Percentiles rank a stretch among this genome's conserved stretches.
These are phyloP conservation scores for Aureobasidium sp. DNA, from an alignment of 2,329 filamentous ascomycete species.

Conservation along the genomic window DNA sequence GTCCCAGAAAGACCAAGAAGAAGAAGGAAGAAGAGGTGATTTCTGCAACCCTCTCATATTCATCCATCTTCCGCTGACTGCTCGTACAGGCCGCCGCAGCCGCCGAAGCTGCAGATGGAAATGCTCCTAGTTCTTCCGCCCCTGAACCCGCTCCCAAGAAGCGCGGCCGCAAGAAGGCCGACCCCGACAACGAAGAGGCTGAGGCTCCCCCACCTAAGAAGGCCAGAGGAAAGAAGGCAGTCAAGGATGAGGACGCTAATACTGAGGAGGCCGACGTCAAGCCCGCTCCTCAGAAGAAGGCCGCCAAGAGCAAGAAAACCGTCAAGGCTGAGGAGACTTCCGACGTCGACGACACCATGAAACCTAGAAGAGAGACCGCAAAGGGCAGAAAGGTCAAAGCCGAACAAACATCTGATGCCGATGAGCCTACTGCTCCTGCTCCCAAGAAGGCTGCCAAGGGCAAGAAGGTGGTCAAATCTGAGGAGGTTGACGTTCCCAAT, in stretches of 20 bases:
- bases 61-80: background rate
- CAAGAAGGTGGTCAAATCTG: slow-evolving; percentile 9
- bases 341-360: slow-evolving; percentile 8
- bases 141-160: slow-evolving; percentile 34
- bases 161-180: slow-evolving; percentile 32
- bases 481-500: background rate
- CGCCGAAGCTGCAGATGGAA: slow-evolving; percentile 19
- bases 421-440: slow-evolving; percentile 5
- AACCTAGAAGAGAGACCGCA: slow-evolving; percentile 21
- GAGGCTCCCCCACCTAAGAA: slow-evolving; percentile 26
- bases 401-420: background rate
- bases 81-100: slow-evolving; percentile 12
- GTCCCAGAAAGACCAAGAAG: slow-evolving; percentile 46
- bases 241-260: slow-evolving; percentile 23
- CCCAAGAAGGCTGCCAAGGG: slow-evolving; percentile 3
- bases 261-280: slow-evolving; percentile 17
- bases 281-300: slow-evolving; percentile 20
- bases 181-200: slow-evolving; percentile 30
- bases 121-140: slow-evolving; percentile 11
- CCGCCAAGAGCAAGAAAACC: slow-evolving; percentile 14
- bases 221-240: slow-evolving; percentile 20
- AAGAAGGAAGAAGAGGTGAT: slow-evolving; percentile 27
- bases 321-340: slow-evolving; percentile 4
- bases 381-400: slow-evolving; percentile 5
- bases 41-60: too few species aligned